Base-by-base conservation (phyloP, 768 basidiomycete species). In the Tulasnella sp. region DNA sequence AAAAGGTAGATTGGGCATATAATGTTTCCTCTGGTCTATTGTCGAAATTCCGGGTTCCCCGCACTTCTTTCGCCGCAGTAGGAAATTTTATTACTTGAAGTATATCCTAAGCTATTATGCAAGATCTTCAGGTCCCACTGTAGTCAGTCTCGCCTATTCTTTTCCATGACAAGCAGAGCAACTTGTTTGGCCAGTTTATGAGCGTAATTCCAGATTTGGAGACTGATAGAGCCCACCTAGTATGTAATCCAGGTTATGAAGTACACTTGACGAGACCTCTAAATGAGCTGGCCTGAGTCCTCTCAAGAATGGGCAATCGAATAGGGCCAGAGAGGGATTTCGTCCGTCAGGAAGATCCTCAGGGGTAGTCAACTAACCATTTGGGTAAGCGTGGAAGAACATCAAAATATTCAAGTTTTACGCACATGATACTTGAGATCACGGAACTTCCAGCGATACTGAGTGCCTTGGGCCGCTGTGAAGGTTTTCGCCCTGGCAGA, bases 151-250 rank as follows among this genome's bases (percentile, higher is more conserved):
- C 75, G 75, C 7, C 46, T 21, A n/a, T 34, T 56, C 27, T 56
- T 58, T 39, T 76, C 75, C 46, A 76, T 27, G 75, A 76, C 46
- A 16, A 76, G 24, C 75, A 76, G 38, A 52, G 44, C 36, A 27
- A 76, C 75, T 76, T 52, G 2, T 21, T 5, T 4, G 14, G 9
- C 24, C 27, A 31, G 12, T 24, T 42, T 27, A 27, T 48, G 27
- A 42, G 31, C 31, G 18, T 75, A 21, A 4, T 10, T 7, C 39
- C 18, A 34, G 40, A 10, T 9, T 9, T 19, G 16, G 21, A 31
- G 44, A 8, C 40, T 16, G 18, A 9, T 21, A 39, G 12, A 3
- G 36, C 46, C 34, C 19, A 76, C 75, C 42, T 31, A 77, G 7
- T 9, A 77, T 71, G 39, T 58, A 42, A 21, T 77, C 76, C 16